A percentile compares a stretch with the other conserved stretches of the same genome.
These are phyloP conservation scores for Begonia peltatifolia DNA, from an alignment of 306 rosid genomes.

Conservation along the genomic window DNA sequence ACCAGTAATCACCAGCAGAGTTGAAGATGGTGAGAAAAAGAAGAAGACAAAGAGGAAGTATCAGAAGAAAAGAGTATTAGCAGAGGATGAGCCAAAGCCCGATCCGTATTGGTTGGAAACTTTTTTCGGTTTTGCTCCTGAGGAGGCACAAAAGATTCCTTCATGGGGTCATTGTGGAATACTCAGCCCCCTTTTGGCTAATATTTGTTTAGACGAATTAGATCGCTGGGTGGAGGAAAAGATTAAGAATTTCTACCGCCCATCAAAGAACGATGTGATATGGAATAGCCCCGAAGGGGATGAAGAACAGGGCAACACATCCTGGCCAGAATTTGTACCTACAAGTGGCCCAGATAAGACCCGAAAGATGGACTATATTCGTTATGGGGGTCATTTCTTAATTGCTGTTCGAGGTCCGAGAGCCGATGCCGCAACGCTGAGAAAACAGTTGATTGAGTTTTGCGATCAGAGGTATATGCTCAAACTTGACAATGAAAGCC, in stretches of 20 bases:
- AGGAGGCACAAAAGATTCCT: conserved; percentile 77
- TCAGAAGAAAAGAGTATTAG: conserved; percentile 85
- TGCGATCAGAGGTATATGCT: conserved; percentile 84
- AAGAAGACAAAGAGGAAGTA: conserved; percentile 70
- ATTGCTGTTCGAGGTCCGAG: conserved; percentile 87
- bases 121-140: conserved; percentile 83
- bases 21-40: conserved; percentile 46
- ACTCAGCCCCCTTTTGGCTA: conserved; percentile 72
- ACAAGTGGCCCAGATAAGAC: conserved; percentile 98
- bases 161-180: conserved; percentile 92
- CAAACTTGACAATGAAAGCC: conserved; percentile 85
- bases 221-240: conserved; percentile 93
- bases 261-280: conserved; percentile 92
- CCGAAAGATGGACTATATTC: conserved; percentile 71
- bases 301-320: conserved; percentile 80
- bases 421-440: conserved; percentile 68
- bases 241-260: conserved; percentile 68
- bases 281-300: conserved; percentile 83
- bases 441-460: conserved; percentile 83
- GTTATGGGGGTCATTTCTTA: conserved; percentile 85
- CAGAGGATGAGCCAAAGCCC: conserved; percentile 94
- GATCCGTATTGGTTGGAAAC: conserved; percentile 92
- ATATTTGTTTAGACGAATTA: conserved; percentile 71
- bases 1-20: conserved; percentile 40
- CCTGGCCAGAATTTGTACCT: conserved; percentile 98